Base-by-base conservation (phyloP, 2,329 filamentous ascomycete genomes). In the Leptoxyphium fumago region DNA sequence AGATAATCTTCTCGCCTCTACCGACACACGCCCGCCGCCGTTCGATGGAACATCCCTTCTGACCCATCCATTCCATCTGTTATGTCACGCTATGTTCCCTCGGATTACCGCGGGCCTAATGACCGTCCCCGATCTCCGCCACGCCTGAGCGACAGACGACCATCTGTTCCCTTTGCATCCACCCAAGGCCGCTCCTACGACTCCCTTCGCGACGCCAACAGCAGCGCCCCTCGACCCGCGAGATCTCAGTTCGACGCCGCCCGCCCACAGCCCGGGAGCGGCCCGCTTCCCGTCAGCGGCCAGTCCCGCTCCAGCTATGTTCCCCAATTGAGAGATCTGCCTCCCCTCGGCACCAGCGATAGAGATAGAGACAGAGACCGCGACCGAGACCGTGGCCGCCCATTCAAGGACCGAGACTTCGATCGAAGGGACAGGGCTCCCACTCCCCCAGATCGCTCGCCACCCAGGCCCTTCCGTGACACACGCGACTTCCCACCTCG, bases 191-290 rank as follows among this genome's bases (percentile, higher is more conserved):
- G 58, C 47, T 52, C 57, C 42, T 43, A 49, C 26, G 51, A 50
- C 21, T 50, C 51, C 15, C 43, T 47, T 29, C 52, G 55, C 43
- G 50, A 45, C 40, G 54, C 51, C 28, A 36, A 15, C 32, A 48
- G 51, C 39, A 84, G 93, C 50, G 80, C 84, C 2, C 87, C 87
- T 2, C 75, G 86, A 45, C 87, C 84, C 0, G 86, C 87, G 10
- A 86, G 88, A 61, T 84, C 83, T 3, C 67, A 87, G 45, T 74
- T 82, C 47, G 84, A 89, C 75, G 28, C 74, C 13, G 57, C 64
- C 41, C 61, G 66, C 43, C 58, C 59, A n/a, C 59, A 62, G 34
- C 55, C 59, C 41, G 47, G 58, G 10, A 60, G 56, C 56, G 67
- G 68, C 38, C 72, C 76, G 18, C 82, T 85, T 43, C 80, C 78